Evolutionary conservation across 352 stramenopile species (phyloP).

Genomic region (Phytopythium delawarense): DNA sequence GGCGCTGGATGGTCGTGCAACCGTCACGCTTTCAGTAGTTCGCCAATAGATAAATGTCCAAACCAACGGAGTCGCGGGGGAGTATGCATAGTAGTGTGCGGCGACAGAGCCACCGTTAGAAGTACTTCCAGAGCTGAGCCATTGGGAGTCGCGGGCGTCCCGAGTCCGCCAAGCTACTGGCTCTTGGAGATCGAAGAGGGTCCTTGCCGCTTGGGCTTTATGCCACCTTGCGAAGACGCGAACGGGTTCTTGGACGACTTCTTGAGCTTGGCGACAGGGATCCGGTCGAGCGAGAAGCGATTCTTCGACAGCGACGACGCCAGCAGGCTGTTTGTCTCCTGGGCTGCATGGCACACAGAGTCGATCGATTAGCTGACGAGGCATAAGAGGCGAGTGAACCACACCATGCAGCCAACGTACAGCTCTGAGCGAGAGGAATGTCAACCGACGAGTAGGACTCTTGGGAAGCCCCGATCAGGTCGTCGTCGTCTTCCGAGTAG

Average conservation of each 20-base stretch:
- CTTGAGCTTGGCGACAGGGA: slow-evolving; percentile 76
- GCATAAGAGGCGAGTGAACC: background rate
- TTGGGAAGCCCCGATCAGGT: slow-evolving; percentile 30
- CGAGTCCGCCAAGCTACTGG: slow-evolving; percentile 9
- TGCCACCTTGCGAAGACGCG: slow-evolving; percentile 18
- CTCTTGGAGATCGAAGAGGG: slow-evolving; percentile 30
- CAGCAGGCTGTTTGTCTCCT: slow-evolving; percentile 65
- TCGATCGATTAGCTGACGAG: background rate
- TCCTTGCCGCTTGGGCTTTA: slow-evolving; percentile 21
- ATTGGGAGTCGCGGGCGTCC: background rate
- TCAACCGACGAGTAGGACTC: slow-evolving; percentile 15
- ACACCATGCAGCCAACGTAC: slow-evolving; percentile 18
- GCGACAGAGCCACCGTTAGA: background rate
- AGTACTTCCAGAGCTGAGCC: background rate
- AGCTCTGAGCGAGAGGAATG: slow-evolving; percentile 33
- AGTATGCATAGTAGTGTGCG: background rate
- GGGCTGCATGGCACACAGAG: slow-evolving; percentile 15
- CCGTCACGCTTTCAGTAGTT: too few species aligned
- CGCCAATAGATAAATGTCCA: background rate
- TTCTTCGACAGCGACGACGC: slow-evolving; percentile 56
- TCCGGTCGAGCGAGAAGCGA: slow-evolving; percentile 70
- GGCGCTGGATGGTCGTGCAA: background rate
- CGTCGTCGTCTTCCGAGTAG: slow-evolving; percentile 15
- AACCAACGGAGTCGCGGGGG: background rate
- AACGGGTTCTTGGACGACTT: slow-evolving; percentile 82